Percentiles rank a stretch among this genome's conserved stretches.
Conservation (phyloP, 75 land plant species). For the Cupressus sempervirens region DNA sequence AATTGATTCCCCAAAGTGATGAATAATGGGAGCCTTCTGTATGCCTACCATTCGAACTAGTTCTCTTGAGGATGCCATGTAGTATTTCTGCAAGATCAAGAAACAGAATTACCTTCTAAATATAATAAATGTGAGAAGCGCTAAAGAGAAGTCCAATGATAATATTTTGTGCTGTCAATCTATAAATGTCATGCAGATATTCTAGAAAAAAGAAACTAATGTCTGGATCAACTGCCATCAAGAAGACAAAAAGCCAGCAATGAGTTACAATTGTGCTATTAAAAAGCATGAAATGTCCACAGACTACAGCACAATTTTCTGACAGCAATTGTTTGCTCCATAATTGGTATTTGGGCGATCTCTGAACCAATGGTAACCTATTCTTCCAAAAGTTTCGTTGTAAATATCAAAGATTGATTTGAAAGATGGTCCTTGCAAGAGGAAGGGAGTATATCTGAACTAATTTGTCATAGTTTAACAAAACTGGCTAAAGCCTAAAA, state of each 20-base stretch:
- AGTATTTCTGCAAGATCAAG: slow-evolving; percentile 72
- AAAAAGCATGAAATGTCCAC: background rate
- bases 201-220: background rate
- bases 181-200: background rate
- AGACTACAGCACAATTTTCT: background rate
- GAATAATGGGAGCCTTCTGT: slow-evolving; percentile 89
- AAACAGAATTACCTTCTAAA: background rate
- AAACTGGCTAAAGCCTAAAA: background rate
- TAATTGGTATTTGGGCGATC: background rate
- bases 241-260: background rate
- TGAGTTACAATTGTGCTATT: background rate
- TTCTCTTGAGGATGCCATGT: slow-evolving; percentile 97
- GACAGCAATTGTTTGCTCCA: background rate
- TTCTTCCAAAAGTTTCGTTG: background rate
- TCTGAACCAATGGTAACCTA: background rate
- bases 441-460: background rate
- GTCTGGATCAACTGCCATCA: background rate
- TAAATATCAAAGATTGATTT: background rate
- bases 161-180: background rate
- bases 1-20: slow-evolving; percentile 95
- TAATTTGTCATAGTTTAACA: background rate
- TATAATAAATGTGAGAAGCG: background rate
- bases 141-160: background rate
- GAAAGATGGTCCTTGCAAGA: background rate
- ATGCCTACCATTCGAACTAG: slow-evolving; percentile 84